These are phyloP conservation scores for Penicillium riverlandense DNA, from an alignment of 495 filamentous ascomycete genomes.

Conservation along the genomic window DNA sequence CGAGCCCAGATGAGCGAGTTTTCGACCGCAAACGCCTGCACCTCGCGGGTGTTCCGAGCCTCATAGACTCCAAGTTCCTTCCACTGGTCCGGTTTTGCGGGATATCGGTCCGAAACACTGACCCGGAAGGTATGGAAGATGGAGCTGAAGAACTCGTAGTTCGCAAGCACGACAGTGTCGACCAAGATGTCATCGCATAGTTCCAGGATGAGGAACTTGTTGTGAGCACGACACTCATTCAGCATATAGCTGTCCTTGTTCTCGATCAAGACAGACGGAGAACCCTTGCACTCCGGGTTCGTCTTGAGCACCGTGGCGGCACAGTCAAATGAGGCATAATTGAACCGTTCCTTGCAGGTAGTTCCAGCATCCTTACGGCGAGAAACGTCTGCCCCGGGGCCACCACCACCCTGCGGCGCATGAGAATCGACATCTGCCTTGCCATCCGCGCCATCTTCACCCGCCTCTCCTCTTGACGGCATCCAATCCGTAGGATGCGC, in stretches of 20 bases:
- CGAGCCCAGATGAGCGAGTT: conserved; percentile 94
- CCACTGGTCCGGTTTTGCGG: conserved; percentile 89
- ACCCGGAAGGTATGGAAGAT: conserved; percentile 88
- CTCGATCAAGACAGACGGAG: conserved; percentile 82
- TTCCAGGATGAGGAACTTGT: conserved; percentile 93
- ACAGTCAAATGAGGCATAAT: conserved; percentile 95
- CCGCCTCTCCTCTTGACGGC: conserved; percentile 25
- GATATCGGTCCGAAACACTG: conserved; percentile 87
- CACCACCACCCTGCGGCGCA: conserved; percentile 11
- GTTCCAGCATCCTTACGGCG: conserved; percentile 88
- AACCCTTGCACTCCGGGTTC: conserved; percentile 72
- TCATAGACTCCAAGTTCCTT: conserved; percentile 81
- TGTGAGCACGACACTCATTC: conserved; percentile 75
- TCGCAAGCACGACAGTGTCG: conserved; percentile 91
- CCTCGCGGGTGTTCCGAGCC: conserved; percentile 82
- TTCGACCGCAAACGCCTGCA: conserved; percentile 88
- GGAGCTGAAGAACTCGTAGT: conserved; percentile 97
- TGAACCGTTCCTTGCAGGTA: conserved; percentile 92
- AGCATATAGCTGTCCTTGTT: conserved; percentile 99
- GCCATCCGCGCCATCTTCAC: conserved; percentile 14
- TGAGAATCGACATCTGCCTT: conserved; percentile 16
- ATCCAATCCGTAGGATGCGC: conserved; percentile 32
- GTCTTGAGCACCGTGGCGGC: conserved; percentile 91
- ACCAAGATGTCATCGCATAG: conserved; percentile 87
- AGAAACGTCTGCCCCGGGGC: conserved; percentile 33